Base-by-base conservation (phyloP, 2,329 filamentous ascomycete species). In the Aspergillus flavus region DNA sequence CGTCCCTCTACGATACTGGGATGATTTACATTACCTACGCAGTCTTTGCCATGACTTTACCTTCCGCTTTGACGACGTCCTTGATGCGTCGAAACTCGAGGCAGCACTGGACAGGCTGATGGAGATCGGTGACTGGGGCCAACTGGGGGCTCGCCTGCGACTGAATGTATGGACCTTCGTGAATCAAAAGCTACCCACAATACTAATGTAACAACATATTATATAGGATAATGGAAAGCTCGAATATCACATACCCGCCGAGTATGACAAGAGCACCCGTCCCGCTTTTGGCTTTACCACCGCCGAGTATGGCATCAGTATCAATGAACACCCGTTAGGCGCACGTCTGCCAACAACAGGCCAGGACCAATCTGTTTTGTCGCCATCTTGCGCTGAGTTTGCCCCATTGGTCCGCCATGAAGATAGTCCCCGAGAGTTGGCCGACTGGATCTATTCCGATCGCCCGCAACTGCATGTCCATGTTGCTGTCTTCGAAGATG, bases 401-500 rank as follows among this genome's bases (percentile, higher is more conserved):
- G 48, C 23, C 6, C 61, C 60, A 1, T 45, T 66, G 3, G 56
- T 65, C 26, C 56, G 56, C 26, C 43, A 3, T 72, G 68, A 1
- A 68, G 71, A 26, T 67, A 84, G 45, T 2, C 58, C 50, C 69
- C 68, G 2, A 66, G 70, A 11, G 61, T 68, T 82, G 0, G 69
- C 77, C 1, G 81, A 84, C 61, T 82, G 79, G 61, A 48, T 83
- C 28, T 68, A 71, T 55, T 64, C 68, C 3, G 83, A 85, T 67
- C 71, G 68, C 19, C 83, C 83, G 0, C 80, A 82, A 66, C 68
- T 86, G 3, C 77, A 76, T 4, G 70, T 86, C 4, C 80, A 84
- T 64, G 73, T 86, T 53, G 78, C 80, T 4, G 79, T 79, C 0
- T 86, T 86, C 67, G 68, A 66, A 3, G 80, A 87, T 61, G 81